Evolutionary conservation across 2,329 filamentous ascomycete species (phyloP).

Genomic region (Curvularia sp.): DNA sequence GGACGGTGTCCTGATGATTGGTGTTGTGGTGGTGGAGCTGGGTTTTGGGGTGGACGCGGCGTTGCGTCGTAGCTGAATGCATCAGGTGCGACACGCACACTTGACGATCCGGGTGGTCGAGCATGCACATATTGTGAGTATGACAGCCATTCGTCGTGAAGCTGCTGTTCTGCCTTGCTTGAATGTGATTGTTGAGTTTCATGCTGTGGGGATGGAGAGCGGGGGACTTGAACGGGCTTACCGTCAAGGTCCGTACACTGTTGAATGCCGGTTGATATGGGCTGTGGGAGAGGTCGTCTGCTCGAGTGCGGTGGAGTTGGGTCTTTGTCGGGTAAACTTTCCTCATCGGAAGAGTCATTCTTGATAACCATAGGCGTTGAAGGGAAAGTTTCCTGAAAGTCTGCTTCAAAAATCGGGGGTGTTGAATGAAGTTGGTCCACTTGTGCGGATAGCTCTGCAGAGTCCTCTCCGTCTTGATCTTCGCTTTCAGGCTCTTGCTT

Average conservation of each 20-base stretch:
- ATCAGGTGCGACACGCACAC: constrained; percentile 38
- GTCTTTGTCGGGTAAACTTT: constrained; percentile 9
- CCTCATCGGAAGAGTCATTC: constrained; percentile 33
- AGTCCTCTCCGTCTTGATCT: not conserved
- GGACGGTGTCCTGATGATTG: constrained; percentile 18
- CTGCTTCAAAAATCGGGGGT: constrained; percentile 15
- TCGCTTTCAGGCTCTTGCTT: constrained; percentile 17
- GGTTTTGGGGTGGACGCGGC: constrained; percentile 16
- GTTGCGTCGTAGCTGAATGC: constrained; percentile 40
- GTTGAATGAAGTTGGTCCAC: constrained; percentile 22
- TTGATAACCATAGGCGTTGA: constrained; percentile 38
- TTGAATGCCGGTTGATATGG: constrained; percentile 12
- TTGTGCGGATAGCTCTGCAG: not conserved
- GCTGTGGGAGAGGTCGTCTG: not conserved
- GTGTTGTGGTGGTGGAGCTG: not conserved
- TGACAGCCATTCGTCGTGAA: constrained; percentile 41
- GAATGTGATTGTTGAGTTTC: constrained; percentile 41
- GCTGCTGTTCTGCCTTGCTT: constrained; percentile 45
- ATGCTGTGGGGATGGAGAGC: constrained; percentile 29
- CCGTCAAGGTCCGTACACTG: constrained; percentile 29
- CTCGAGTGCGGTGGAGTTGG: constrained; percentile 13
- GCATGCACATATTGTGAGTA: constrained; percentile 43
- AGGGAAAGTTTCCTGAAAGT: constrained; percentile 27
- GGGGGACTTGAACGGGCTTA: constrained; percentile 32
- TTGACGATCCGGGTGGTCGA: constrained; percentile 31